Evolutionary conservation across 306 rosid species (phyloP).

Genomic region (Geum urbanum): DNA sequence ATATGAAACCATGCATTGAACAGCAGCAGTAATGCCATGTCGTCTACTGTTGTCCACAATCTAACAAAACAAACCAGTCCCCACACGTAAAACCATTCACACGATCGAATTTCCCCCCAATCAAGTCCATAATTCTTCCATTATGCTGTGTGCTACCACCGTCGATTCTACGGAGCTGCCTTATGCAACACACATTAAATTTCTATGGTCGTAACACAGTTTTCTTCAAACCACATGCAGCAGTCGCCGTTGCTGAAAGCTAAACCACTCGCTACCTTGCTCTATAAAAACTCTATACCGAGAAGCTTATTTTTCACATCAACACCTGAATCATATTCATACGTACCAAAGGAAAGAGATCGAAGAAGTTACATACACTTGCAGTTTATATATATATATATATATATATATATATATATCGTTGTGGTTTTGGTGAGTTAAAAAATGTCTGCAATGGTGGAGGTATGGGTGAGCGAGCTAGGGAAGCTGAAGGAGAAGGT

Average conservation of each 20-base stretch:
- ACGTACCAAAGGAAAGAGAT: neutral
- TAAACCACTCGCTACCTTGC: slow-evolving; percentile 6
- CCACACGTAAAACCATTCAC: neutral
- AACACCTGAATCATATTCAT: too few species aligned
- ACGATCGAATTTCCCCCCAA: neutral
- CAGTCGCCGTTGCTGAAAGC: neutral
- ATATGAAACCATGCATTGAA: neutral
- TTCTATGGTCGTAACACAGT: neutral
- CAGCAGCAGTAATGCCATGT: neutral
- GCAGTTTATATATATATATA: neutral
- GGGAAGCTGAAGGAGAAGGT: slow-evolving; percentile 56
- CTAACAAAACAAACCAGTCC: neutral
- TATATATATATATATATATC: neutral
- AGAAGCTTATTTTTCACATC: too few species aligned
- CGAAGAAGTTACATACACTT: neutral
- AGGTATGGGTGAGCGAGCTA: slow-evolving; percentile 63
- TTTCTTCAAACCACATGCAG: neutral
- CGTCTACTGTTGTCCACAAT: slow-evolving; percentile 9
- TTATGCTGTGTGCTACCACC: slow-evolving; percentile 41
- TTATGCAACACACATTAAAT: neutral
- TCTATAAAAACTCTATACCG: neutral
- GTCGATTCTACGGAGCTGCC: neutral
- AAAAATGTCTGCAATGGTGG: slow-evolving; percentile 60
- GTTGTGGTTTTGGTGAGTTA: neutral
- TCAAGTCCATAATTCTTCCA: neutral